Base-by-base conservation (phyloP, 176 grass and related monocot genomes). In the Zea luxurians region DNA sequence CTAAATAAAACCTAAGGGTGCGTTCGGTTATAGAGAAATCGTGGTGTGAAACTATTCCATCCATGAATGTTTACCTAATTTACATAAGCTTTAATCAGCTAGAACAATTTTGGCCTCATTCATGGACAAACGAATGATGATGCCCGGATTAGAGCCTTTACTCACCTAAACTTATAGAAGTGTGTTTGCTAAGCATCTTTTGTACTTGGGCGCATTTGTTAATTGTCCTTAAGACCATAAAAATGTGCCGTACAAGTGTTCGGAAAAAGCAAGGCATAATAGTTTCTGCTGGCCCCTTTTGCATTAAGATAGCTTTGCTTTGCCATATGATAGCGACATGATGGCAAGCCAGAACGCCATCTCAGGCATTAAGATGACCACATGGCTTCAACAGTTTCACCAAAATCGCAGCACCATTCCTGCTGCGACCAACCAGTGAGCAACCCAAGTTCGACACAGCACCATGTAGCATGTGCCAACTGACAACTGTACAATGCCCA, bases 401-500 rank as follows among this genome's bases (percentile, higher is more conserved):
- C 69, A 60, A 47, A 49, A 65, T 42, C 7, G 60, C 48, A 64
- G 58, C 43, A 20, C 37, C 6, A 40, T 11, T 66, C 47, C 1
- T 50, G n/a, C 10, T 46, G 20, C 64, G 59, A 13, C 66, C 37
- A 16, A 45, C 71, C 45, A 17, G 47, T 61, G 21, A 64, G 46
- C 64, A 54, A n/a, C 66, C 40, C 40, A 64, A 53, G 4, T 17
- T 82, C 12, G 7, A 7, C 54, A 68, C 5, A 40, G 21, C 40
- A 82, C 1, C 58, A 43, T 52, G 45, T 43, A 54, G 37, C 38
- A 66, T 60, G 74, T 66, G 68, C 61, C 5, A 83, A 73, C 80
- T 87, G 61, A 61, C 7, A 87, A 73, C 80, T 87, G 75, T 68
- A 68, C 80, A 87, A 36, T 44, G 61, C 35, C 61, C 80, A 88